Conservation (phyloP, 345 rosid species). For the Trapa incisa region DNA sequence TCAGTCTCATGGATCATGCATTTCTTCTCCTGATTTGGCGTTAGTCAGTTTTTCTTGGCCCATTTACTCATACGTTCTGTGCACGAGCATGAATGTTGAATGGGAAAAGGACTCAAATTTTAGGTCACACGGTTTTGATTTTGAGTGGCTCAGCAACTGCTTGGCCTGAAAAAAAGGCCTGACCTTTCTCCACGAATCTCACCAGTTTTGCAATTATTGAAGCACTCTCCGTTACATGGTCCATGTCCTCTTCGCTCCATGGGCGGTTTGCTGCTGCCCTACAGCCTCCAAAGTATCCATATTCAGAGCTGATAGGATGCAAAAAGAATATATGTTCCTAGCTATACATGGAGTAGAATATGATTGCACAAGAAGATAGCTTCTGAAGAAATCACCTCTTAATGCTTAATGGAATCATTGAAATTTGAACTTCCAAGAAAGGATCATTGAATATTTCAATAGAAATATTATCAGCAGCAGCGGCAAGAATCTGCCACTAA, state of each 20-base stretch:
- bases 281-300: conserved; percentile 33
- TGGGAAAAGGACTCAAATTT: neutral
- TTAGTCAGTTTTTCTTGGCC: neutral
- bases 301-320: no score
- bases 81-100: neutral
- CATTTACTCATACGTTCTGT: neutral
- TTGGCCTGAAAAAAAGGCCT: conserved; percentile 18
- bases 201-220: conserved; percentile 66
- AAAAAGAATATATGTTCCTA: neutral
- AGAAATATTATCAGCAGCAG: neutral
- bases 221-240: conserved; percentile 58
- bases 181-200: conserved; percentile 66
- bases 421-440: neutral
- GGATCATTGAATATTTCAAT: neutral
- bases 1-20: neutral
- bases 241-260: conserved; percentile 62
- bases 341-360: neutral
- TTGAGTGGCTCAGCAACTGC: neutral
- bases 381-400: neutral
- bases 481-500: neutral
- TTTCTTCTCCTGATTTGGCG: neutral
- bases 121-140: neutral
- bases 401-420: neutral
- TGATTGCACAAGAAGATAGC: no score
- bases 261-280: conserved; percentile 41